These are phyloP conservation scores for Rosa multiflora DNA, from an alignment of 306 rosid genomes.

Conservation along the genomic window DNA sequence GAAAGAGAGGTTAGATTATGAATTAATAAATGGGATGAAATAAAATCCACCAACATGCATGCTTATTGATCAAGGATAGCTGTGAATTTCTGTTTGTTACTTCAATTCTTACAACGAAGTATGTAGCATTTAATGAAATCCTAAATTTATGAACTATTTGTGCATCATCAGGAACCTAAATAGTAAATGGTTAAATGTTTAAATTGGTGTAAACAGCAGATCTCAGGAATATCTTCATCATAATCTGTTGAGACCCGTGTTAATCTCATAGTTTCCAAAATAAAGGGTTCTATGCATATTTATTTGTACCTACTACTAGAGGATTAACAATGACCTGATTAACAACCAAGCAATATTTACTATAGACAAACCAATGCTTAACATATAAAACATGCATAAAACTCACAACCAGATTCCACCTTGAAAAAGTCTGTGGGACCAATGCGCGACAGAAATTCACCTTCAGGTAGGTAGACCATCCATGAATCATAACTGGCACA, in stretches of 20 bases:
- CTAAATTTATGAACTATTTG: neutral
- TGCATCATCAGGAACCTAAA: neutral
- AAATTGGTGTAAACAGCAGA: neutral
- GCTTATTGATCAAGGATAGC: neutral
- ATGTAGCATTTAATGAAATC: neutral
- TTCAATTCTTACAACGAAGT: neutral
- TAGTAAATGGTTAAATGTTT: neutral
- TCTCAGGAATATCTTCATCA: neutral
- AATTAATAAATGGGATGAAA: neutral
- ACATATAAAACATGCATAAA: neutral
- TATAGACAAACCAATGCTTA: neutral
- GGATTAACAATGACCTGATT: neutral
- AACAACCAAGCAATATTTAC: neutral
- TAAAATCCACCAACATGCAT: neutral
- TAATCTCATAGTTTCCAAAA: neutral
- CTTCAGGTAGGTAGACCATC: slow-evolving; percentile 93
- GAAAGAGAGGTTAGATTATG: neutral
- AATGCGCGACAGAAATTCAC: slow-evolving; percentile 82
- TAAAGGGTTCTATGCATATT: neutral
- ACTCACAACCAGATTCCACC: slow-evolving; percentile 33
- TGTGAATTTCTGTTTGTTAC: neutral
- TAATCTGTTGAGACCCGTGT: neutral
- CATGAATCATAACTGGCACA: slow-evolving; percentile 89
- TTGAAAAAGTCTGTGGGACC: slow-evolving; percentile 90
- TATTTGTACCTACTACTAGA: neutral